These are phyloP conservation scores for Ophiognomonia clavigignenti-juglandacearum DNA, from an alignment of 2,329 filamentous ascomycete genomes.

Conservation along the genomic window DNA sequence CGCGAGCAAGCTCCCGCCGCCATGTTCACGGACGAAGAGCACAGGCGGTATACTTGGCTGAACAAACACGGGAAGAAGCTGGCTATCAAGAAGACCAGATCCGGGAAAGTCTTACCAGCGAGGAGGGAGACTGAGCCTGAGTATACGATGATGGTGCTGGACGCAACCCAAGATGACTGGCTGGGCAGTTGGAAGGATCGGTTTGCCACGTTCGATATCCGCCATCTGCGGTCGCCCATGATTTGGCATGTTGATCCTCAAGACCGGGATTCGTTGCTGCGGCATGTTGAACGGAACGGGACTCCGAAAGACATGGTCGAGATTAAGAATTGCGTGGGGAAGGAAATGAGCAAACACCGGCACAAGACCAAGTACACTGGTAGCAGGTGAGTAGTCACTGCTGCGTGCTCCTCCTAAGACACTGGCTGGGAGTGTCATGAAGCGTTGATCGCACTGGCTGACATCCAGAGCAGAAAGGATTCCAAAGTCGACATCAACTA, in stretches of 20 bases:
- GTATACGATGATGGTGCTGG: conserved; percentile 57
- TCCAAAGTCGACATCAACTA: conserved; percentile 54
- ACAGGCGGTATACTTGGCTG: conserved; percentile 77
- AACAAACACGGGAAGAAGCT: conserved; percentile 58
- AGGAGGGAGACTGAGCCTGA: conserved; percentile 16
- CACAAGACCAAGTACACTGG: conserved; percentile 57
- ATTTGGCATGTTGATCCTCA: conserved; percentile 77
- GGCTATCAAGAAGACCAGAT: conserved; percentile 47
- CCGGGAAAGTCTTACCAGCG: conserved; percentile 13
- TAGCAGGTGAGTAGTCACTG: conserved; percentile 33
- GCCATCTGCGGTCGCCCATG: conserved; percentile 72
- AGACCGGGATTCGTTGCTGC: conserved; percentile 69
- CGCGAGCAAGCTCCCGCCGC: conserved; percentile 70
- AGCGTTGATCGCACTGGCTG: no score
- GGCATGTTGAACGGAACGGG: conserved; percentile 58
- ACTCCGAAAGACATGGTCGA: conserved; percentile 63
- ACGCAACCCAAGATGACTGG: conserved; percentile 60
- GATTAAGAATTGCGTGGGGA: conserved; percentile 70
- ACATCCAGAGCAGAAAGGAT: conserved; percentile 30
- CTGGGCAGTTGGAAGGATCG: conserved; percentile 66
- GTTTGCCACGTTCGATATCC: conserved; percentile 65
- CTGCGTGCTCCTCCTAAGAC: no score
- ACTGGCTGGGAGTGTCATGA: no score
- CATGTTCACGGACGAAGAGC: conserved; percentile 78
- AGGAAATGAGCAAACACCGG: conserved; percentile 74